A percentile compares a stretch with the other conserved stretches of the same genome.
phyloP scores from a whole-genome alignment of 169 alveolate genomes.

The Plasmodium vinckei region DNA sequence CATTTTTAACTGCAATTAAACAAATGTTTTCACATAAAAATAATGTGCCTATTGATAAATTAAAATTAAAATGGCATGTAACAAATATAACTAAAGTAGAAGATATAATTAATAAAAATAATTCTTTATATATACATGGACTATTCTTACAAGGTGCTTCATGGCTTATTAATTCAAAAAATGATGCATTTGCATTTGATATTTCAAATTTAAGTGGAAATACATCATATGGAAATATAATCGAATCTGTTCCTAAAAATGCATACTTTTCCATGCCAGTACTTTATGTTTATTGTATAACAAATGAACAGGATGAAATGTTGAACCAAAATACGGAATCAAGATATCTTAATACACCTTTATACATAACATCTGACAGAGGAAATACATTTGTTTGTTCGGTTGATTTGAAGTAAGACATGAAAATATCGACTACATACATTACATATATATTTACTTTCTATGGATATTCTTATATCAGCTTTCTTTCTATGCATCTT shows the following conservation, averaged over 20 bases:
- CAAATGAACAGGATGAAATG: slow-evolving; percentile 48
- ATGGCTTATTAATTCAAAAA: slow-evolving; percentile 54
- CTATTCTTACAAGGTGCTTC: slow-evolving; percentile 70
- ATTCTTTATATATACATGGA: slow-evolving; percentile 68
- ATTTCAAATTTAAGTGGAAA: slow-evolving; percentile 36
- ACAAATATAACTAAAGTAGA: slow-evolving; percentile 66
- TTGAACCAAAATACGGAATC: slow-evolving; percentile 20
- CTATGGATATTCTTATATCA: no score
- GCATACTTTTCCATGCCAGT: slow-evolving; percentile 61
- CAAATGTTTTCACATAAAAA: slow-evolving; percentile 80
- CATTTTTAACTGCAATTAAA: slow-evolving; percentile 95
- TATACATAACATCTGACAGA: slow-evolving; percentile 59
- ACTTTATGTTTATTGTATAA: slow-evolving; percentile 52
- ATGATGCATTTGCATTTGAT: slow-evolving; percentile 54
- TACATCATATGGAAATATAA: slow-evolving; percentile 46
- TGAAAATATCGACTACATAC: background rate
- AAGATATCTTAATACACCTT: slow-evolving; percentile 34
- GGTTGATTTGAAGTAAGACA: slow-evolving; percentile 48
- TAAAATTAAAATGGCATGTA: slow-evolving; percentile 64
- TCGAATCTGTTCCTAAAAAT: slow-evolving; percentile 66
- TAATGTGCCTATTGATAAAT: slow-evolving; percentile 62
- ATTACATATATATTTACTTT: background rate
- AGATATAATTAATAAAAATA: slow-evolving; percentile 63
- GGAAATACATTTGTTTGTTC: slow-evolving; percentile 68
- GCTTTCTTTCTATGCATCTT: no score